phyloP scores from a whole-genome alignment of 805 yeast genomes.

The Starmerella geochares region DNA sequence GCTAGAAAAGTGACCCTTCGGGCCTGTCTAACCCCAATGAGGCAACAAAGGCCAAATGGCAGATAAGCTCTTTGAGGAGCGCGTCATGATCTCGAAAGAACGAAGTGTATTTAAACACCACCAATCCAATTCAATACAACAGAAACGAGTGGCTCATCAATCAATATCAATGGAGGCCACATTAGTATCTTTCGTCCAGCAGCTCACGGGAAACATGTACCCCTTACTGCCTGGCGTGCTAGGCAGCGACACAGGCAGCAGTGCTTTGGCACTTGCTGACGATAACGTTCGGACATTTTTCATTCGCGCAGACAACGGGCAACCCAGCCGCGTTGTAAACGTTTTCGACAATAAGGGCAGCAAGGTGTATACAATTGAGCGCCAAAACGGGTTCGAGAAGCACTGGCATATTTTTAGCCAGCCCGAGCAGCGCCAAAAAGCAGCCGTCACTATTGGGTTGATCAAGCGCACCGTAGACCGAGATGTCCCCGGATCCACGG shows the following conservation, averaged over 20 bases:
- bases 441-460: constrained; percentile 44
- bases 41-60: no score
- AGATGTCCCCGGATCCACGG: constrained; percentile 36
- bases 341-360: constrained; percentile 42
- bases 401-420: constrained; percentile 42
- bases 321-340: constrained; percentile 38
- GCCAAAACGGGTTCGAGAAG: constrained; percentile 34
- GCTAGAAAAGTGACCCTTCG: no score
- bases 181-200: not conserved
- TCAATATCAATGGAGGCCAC: not conserved
- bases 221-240: constrained; percentile 8
- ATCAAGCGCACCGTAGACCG: constrained; percentile 38
- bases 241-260: constrained; percentile 6
- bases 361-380: constrained; percentile 43
- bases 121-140: not conserved
- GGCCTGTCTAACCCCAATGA: no score
- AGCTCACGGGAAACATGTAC: constrained; percentile 1
- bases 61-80: no score
- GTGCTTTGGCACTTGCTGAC: not conserved
- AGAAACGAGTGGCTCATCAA: not conserved
- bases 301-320: constrained; percentile 43
- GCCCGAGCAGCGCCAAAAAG: constrained; percentile 41
- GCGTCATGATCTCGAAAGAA: no score
- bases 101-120: no score
- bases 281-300: constrained; percentile 33